Evolutionary conservation across 1,284 basidiomycete genomes (phyloP), one percentile per base, ranked within the genome.

Genomic region (Coniferiporia weirii): DNA sequence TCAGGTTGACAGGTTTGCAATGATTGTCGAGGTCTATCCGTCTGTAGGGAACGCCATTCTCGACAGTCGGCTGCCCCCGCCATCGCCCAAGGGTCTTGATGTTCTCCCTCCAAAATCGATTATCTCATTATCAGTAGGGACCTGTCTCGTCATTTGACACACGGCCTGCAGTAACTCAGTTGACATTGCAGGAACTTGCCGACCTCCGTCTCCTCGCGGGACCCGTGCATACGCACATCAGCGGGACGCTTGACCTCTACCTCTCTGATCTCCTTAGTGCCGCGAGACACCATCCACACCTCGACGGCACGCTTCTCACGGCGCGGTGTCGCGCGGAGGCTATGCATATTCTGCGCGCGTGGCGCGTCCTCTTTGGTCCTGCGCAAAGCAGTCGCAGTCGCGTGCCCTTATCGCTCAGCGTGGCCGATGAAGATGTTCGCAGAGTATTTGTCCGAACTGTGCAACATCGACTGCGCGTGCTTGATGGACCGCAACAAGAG

Each of bases 1-100:
- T 49, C 67, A 91, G 89, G 74, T 92, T 20, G 89, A 92, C 68
- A 82, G 80, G 63, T 92, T 92, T 68, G 76, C 87, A 2, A 84
- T 92, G 78, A 90, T 87, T 64, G 79, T 79, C 4, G 60, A 61
- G 20, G 56, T 44, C 36, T 48, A 56, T 52, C 59, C 44, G 27
- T 17, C 34, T n/a, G 32, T 38, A 19, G 59, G 57, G 46, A 40
- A n/a, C 17, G 20, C 27, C 27, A 3, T 50, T 35, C 22, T 54
- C 35, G 58, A 54, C 35, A 57, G 38, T 32, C 50, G 49, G 13
- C 13, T 48, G 49, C 54, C 32, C 27, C 43, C 40, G 27, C 32
- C 43, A 40, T 48, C 32, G 15, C 54, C 55, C 27, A 61, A 32
- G 12, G 59, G 46, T 19, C 34, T 43, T 22, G 47, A 60, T 20